phyloP scores from a whole-genome alignment of 805 yeast genomes.

The Kluyveromyces wickerhamii region DNA sequence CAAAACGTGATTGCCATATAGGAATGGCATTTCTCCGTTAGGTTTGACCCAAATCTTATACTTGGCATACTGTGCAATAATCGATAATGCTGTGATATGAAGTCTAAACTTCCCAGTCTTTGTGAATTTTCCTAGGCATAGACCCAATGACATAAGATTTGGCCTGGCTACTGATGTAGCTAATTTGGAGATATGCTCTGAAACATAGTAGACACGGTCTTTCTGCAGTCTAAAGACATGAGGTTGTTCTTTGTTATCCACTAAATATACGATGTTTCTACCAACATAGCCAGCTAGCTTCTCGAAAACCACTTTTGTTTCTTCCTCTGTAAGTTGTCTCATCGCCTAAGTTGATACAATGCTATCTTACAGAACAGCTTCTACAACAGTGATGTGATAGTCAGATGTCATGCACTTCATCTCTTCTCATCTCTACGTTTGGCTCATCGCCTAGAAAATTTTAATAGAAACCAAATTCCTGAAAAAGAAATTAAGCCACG shows the following conservation, averaged over 20 bases:
- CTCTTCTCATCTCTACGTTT: too few relatives aligned
- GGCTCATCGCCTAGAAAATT: constrained; percentile 15
- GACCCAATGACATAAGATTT: constrained; percentile 86
- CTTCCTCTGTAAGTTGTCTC: constrained; percentile 96
- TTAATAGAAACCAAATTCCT: not conserved
- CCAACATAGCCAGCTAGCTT: constrained; percentile 95
- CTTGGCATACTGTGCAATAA: constrained; percentile 80
- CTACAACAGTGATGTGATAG: too few relatives aligned
- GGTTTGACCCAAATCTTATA: constrained; percentile 94
- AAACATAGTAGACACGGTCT: constrained; percentile 90
- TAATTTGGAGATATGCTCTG: constrained; percentile 69
- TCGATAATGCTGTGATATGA: constrained; percentile 84
- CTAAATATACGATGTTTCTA: constrained; percentile 81
- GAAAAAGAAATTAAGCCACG: constrained; percentile 3
- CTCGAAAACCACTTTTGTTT: constrained; percentile 91
- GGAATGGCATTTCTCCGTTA: constrained; percentile 97
- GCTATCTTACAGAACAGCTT: too few relatives aligned
- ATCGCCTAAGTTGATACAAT: too few relatives aligned
- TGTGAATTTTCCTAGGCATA: constrained; percentile 93
- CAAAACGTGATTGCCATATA: constrained; percentile 92
- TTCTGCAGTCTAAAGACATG: constrained; percentile 94
- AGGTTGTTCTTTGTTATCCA: constrained; percentile 72
- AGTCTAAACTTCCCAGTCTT: constrained; percentile 94
- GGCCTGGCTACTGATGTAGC: constrained; percentile 89
- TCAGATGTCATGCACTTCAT: too few relatives aligned